These are phyloP conservation scores for Suhomyces bolitotheri DNA, from an alignment of 1,139 yeast species.

Conservation along the genomic window DNA sequence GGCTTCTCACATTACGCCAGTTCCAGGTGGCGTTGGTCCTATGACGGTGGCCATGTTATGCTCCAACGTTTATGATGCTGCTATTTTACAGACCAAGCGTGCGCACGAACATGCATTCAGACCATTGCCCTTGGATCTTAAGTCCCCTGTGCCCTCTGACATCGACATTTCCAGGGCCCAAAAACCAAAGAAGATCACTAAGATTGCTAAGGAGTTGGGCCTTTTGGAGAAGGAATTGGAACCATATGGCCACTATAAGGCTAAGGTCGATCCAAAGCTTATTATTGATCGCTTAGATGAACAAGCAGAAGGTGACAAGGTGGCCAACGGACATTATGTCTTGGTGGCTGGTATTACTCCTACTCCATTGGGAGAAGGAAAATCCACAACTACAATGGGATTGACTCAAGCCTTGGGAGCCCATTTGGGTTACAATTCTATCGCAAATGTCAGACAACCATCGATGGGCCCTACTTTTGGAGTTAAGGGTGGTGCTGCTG, in stretches of 20 bases:
- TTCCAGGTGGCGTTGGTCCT: slow-evolving; percentile 99
- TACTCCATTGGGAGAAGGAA: slow-evolving; percentile 98
- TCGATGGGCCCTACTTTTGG: slow-evolving; percentile 99
- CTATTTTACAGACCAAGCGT: slow-evolving; percentile 52
- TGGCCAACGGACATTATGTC: slow-evolving; percentile 78
- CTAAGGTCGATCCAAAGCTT: slow-evolving; percentile 69
- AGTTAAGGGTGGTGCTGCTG: slow-evolving; percentile 99
- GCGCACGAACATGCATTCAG: slow-evolving; percentile 49
- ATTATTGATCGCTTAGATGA: slow-evolving; percentile 59
- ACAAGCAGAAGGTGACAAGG: slow-evolving; percentile 47
- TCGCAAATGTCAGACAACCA: slow-evolving; percentile 97
- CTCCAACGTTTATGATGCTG: slow-evolving; percentile 65
- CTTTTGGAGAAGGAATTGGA: slow-evolving; percentile 81
- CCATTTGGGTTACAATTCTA: slow-evolving; percentile 78
- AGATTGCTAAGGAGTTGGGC: slow-evolving; percentile 84
- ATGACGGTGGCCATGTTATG: slow-evolving; percentile 96
- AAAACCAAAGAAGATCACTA: slow-evolving; percentile 78
- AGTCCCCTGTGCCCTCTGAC: slow-evolving; percentile 90
- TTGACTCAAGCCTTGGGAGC: slow-evolving; percentile 96
- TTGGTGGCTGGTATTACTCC: slow-evolving; percentile 98
- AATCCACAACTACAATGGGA: slow-evolving; percentile 96
- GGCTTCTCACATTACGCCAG: slow-evolving; percentile 87
- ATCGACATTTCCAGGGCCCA: slow-evolving; percentile 90
- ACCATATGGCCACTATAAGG: slow-evolving; percentile 90
- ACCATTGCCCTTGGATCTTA: slow-evolving; percentile 65